phyloP scores from a whole-genome alignment of 2,329 filamentous ascomycete species.

The Berkeleyomyces rouxiae region DNA sequence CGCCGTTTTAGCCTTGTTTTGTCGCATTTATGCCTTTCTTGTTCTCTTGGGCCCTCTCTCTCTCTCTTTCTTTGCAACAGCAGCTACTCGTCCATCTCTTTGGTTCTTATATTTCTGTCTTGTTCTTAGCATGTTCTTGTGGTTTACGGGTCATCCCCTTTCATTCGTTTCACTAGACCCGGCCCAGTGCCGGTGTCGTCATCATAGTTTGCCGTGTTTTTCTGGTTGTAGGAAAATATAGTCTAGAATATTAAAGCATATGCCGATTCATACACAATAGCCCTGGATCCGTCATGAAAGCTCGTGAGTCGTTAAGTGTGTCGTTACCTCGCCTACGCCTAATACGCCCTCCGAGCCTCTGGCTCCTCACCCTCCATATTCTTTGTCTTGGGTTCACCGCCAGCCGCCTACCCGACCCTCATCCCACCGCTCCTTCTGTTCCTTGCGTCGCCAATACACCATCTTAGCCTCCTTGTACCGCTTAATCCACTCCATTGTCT shows the following conservation, averaged over 20 bases:
- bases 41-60: not conserved
- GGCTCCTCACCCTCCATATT: not conserved
- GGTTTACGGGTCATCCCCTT: not conserved
- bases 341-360: not conserved
- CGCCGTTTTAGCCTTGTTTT: not conserved
- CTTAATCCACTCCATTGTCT: constrained; percentile 71
- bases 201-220: not conserved
- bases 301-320: not conserved
- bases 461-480: constrained; percentile 67
- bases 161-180: not conserved
- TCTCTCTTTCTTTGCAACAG: not conserved
- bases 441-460: constrained; percentile 61
- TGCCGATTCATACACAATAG: not conserved
- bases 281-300: not conserved
- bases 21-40: not conserved
- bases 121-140: not conserved
- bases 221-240: not conserved
- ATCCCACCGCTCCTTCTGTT: constrained; percentile 88
- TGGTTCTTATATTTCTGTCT: not conserved
- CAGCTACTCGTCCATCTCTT: not conserved
- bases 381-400: constrained; percentile 38
- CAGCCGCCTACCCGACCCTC: constrained; percentile 89
- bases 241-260: not conserved
- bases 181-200: not conserved
- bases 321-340: not conserved